Conservation (phyloP, 768 basidiomycete genomes). For the Nevesoporus exiguus region DNA sequence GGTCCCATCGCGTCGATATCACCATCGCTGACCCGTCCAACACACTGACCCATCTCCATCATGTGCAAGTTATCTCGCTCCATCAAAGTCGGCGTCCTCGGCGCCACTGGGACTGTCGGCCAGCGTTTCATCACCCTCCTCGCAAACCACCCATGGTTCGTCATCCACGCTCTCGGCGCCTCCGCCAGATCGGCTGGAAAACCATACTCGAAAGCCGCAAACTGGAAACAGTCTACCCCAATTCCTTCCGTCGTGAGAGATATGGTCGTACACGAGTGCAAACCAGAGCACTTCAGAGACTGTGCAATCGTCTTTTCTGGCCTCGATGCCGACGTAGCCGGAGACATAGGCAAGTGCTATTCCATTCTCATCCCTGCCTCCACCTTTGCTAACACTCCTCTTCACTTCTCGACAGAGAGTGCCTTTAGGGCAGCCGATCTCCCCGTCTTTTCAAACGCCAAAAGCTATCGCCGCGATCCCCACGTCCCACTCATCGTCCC, state of each 20-base stretch:
- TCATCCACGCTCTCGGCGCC: slow-evolving; percentile 82
- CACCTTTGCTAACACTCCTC: background rate
- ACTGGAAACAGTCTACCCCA: slow-evolving; percentile 84
- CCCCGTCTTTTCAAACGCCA: slow-evolving; percentile 95
- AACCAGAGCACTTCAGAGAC: slow-evolving; percentile 68
- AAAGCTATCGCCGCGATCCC: slow-evolving; percentile 91
- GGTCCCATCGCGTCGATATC: background rate
- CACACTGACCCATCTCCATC: background rate
- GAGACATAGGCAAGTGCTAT: slow-evolving; percentile 74
- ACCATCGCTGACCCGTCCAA: background rate
- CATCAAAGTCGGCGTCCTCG: slow-evolving; percentile 70
- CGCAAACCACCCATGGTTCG: slow-evolving; percentile 86
- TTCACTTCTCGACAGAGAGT: slow-evolving; percentile 42
- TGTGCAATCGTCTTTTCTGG: slow-evolving; percentile 93
- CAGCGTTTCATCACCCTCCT: slow-evolving; percentile 93
- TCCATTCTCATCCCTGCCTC: background rate
- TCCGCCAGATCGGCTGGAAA: slow-evolving; percentile 86
- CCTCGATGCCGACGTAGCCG: slow-evolving; percentile 92
- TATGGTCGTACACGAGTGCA: slow-evolving; percentile 67
- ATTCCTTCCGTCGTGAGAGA: slow-evolving; percentile 65
- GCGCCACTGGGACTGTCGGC: slow-evolving; percentile 92
- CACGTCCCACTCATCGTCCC: slow-evolving; percentile 94
- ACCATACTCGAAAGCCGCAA: slow-evolving; percentile 63
- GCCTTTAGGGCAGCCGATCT: slow-evolving; percentile 86
- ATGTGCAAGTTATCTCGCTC: slow-evolving; percentile 17